Conservation (phyloP, 768 basidiomycete species). For the Kwoniella sp. region DNA sequence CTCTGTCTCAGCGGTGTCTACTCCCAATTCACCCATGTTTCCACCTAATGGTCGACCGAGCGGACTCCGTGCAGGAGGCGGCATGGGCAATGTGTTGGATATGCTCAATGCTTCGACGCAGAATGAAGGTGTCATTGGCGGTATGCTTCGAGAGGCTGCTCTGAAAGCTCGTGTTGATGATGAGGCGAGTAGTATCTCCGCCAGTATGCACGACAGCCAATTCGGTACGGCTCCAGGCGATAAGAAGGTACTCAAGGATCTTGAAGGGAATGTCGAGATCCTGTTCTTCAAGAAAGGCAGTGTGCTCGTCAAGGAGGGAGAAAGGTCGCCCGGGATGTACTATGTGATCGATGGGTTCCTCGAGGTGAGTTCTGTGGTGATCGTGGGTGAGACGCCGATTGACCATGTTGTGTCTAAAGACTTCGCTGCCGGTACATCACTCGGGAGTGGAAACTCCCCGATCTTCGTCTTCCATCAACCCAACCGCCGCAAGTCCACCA, state of each 20-base stretch:
- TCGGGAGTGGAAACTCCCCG: constrained; percentile 28
- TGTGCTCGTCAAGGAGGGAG: constrained; percentile 82
- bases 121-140: constrained; percentile 43
- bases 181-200: constrained; percentile 43
- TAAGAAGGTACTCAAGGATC: constrained; percentile 67
- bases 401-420: constrained; percentile 5
- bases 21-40: constrained; percentile 55
- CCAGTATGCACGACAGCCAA: constrained; percentile 41
- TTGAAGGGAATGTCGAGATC: constrained; percentile 97
- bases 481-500: constrained; percentile 15
- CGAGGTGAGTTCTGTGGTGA: constrained; percentile 64
- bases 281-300: constrained; percentile 86
- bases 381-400: background rate
- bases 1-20: constrained; percentile 50
- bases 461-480: constrained; percentile 9
- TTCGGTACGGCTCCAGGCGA: constrained; percentile 43
- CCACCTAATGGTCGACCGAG: constrained; percentile 28
- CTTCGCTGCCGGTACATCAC: constrained; percentile 26
- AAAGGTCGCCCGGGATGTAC: constrained; percentile 86
- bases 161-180: constrained; percentile 27
- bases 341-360: constrained; percentile 95
- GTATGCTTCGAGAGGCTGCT: constrained; percentile 49
- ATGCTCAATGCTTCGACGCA: constrained; percentile 50
- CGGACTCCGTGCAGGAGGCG: background rate
- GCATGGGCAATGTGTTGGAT: constrained; percentile 50